phyloP scores from a whole-genome alignment of 1,139 yeast species.

The Meyerozyma athensensis region DNA sequence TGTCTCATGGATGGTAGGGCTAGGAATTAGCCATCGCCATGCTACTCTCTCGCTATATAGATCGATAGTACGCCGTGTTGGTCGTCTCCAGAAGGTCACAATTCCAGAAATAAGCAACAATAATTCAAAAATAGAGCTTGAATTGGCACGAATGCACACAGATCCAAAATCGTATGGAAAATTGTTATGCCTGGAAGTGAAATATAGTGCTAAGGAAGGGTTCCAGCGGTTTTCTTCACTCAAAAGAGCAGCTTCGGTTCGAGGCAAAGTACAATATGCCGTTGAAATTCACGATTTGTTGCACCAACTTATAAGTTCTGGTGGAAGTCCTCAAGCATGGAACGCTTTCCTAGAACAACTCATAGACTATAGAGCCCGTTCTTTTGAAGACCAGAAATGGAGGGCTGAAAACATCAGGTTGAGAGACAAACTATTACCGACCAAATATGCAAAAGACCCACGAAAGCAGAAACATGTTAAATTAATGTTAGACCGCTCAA shows the following conservation, averaged over 20 bases:
- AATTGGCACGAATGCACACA: slow-evolving; percentile 6
- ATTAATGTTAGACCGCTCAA: no score
- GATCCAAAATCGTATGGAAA: slow-evolving; percentile 11
- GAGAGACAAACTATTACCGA: slow-evolving; percentile 8
- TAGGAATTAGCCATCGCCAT: not conserved
- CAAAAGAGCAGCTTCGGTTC: not conserved
- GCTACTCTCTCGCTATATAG: not conserved
- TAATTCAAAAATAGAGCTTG: not conserved
- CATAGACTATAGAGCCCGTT: slow-evolving; percentile 13
- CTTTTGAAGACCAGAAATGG: slow-evolving; percentile 16
- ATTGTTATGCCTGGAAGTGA: slow-evolving; percentile 16
- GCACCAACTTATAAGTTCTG: not conserved
- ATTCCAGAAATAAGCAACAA: not conserved
- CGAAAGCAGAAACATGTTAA: no score
- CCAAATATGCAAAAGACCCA: not conserved
- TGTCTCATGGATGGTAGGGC: not conserved
- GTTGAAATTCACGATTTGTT: not conserved
- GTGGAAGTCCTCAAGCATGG: slow-evolving; percentile 5
- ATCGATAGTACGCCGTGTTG: not conserved
- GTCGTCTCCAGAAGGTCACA: not conserved
- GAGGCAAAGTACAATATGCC: not conserved
- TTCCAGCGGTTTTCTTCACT: slow-evolving; percentile 8
- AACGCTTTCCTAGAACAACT: slow-evolving; percentile 9
- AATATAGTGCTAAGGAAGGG: slow-evolving; percentile 14
- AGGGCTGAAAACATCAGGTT: slow-evolving; percentile 13